phyloP scores from a whole-genome alignment of 805 yeast genomes.

The Metschnikowia baotianmanensis region DNA sequence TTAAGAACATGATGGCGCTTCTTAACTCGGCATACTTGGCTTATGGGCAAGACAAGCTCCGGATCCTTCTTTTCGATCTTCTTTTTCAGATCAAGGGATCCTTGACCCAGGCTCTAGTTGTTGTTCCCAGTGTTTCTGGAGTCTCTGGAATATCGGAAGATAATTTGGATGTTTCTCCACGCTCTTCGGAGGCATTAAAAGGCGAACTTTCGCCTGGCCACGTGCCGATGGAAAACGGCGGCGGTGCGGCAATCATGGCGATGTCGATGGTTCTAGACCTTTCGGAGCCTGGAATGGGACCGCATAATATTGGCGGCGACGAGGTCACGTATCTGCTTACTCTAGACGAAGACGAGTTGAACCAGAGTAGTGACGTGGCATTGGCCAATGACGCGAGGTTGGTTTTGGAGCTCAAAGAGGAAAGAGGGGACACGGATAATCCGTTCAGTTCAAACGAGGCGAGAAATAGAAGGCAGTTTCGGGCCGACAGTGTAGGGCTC shows the following conservation, averaged over 20 bases:
- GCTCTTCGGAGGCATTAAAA: neutral
- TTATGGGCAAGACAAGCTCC: constrained; percentile 42
- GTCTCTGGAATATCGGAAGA: no score
- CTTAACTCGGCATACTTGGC: constrained; percentile 42
- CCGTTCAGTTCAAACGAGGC: constrained; percentile 14
- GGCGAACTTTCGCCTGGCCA: constrained; percentile 5
- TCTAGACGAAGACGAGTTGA: constrained; percentile 33
- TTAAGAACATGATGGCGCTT: constrained; percentile 46
- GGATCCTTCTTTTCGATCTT: constrained; percentile 58
- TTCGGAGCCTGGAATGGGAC: constrained; percentile 29
- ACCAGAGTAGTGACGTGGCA: constrained; percentile 32
- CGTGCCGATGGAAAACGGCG: constrained; percentile 1
- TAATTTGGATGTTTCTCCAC: no score
- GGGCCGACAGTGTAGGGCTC: constrained; percentile 36
- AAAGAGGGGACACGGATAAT: constrained; percentile 9
- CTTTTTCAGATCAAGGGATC: constrained; percentile 50
- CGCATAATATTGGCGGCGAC: constrained; percentile 18
- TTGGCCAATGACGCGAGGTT: constrained; percentile 29
- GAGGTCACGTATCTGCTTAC: constrained; percentile 10
- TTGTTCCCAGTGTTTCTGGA: constrained; percentile 6
- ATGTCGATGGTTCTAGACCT: constrained; percentile 26
- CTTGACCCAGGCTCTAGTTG: constrained; percentile 21
- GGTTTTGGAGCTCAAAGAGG: constrained; percentile 15
- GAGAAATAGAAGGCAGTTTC: constrained; percentile 20
- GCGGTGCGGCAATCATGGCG: constrained; percentile 3